phyloP scores from a whole-genome alignment of 352 stramenopile genomes.

The Pythium sukuiense region DNA sequence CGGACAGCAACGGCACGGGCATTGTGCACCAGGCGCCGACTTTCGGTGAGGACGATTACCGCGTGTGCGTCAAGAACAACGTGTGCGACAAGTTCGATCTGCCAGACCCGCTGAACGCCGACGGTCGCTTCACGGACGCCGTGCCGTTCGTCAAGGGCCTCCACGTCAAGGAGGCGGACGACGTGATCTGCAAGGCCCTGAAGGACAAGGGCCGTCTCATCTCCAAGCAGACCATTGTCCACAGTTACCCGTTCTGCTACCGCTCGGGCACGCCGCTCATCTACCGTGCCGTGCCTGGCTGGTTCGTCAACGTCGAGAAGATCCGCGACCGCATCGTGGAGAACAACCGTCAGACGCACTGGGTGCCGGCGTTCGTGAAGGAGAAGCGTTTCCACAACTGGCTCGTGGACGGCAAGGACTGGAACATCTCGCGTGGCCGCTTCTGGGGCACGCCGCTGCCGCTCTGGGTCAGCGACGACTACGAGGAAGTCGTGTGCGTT shows the following conservation, averaged over 20 bases:
- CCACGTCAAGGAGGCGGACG: conserved; percentile 98
- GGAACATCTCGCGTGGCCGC: conserved; percentile 97
- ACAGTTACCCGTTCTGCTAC: conserved; percentile 99
- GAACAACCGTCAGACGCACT: conserved; percentile 88
- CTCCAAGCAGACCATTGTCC: conserved; percentile 95
- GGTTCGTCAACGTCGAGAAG: conserved; percentile 99
- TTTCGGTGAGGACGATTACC: conserved; percentile 99
- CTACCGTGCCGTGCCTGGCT: conserved; percentile 98
- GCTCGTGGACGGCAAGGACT: conserved; percentile 98
- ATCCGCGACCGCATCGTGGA: conserved; percentile 95
- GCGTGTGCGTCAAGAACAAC: conserved; percentile 95
- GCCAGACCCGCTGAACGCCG: conserved; percentile 97
- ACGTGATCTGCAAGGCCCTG: conserved; percentile 94
- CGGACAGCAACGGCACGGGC: conserved; percentile 94
- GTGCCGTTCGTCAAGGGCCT: conserved; percentile 93
- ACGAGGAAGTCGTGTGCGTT: conserved; percentile 97
- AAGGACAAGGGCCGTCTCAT: conserved; percentile 95
- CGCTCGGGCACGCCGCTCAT: conserved; percentile 99
- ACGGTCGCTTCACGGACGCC: conserved; percentile 94
- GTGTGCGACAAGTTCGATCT: conserved; percentile 95
- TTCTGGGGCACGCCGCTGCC: conserved; percentile 99
- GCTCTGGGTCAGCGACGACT: conserved; percentile 98
- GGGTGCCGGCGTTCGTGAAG: conserved; percentile 92
- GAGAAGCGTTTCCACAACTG: conserved; percentile 99
- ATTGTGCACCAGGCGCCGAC: conserved; percentile 98